These are phyloP conservation scores for Cyclocybe aegerita DNA, from an alignment of 768 basidiomycete genomes.

Conservation along the genomic window DNA sequence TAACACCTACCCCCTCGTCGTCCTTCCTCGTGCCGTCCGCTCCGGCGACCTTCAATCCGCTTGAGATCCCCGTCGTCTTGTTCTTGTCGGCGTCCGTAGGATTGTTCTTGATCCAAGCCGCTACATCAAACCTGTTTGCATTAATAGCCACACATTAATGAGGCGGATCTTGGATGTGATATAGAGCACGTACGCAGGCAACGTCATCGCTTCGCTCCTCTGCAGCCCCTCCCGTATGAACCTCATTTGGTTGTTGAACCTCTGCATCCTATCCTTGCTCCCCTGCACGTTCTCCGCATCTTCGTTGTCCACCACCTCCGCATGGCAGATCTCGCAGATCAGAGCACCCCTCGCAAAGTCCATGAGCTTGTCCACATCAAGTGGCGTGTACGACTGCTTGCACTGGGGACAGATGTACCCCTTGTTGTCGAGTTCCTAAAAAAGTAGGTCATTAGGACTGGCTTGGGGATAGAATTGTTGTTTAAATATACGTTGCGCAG, in stretches of 20 bases:
- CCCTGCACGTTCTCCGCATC: constrained; percentile 82
- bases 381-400: constrained; percentile 75
- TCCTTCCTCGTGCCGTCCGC: constrained; percentile 57
- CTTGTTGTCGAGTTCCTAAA: constrained; percentile 93
- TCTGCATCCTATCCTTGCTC: constrained; percentile 93
- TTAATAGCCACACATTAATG: no score
- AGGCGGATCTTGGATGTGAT: neutral
- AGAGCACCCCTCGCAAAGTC: constrained; percentile 66
- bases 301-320: constrained; percentile 89
- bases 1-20: constrained; percentile 80
- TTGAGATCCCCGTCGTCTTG: constrained; percentile 47
- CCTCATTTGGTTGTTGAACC: constrained; percentile 90
- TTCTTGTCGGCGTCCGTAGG: constrained; percentile 63
- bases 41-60: constrained; percentile 74
- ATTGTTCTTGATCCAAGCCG: constrained; percentile 77
- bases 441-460: neutral
- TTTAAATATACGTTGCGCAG: constrained; percentile 72
- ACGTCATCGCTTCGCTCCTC: constrained; percentile 82
- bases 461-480: neutral
- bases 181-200: constrained; percentile 66
- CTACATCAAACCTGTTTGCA: constrained; percentile 70
- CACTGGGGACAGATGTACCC: constrained; percentile 97
- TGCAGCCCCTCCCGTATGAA: constrained; percentile 86
- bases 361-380: constrained; percentile 85
- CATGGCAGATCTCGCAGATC: constrained; percentile 84